phyloP scores from a whole-genome alignment of 345 rosid genomes.

The Syzygium oleosum region DNA sequence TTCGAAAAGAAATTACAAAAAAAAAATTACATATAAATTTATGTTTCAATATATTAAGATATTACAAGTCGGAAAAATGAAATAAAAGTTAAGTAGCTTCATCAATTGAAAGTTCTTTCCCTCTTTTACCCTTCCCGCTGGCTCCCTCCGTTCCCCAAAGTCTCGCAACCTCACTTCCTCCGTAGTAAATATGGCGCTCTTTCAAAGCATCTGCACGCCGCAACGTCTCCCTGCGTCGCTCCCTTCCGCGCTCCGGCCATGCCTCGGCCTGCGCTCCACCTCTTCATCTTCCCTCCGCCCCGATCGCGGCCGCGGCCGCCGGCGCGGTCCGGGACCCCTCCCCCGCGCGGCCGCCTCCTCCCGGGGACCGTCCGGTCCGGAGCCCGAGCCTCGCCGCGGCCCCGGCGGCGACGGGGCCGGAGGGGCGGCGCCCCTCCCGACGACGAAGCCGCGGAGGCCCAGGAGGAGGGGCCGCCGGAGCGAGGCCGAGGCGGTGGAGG shows the following conservation, averaged over 20 bases:
- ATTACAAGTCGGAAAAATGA: too few relatives aligned
- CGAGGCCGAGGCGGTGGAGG: conserved; percentile 82
- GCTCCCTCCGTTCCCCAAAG: background rate
- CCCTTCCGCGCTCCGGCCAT: background rate
- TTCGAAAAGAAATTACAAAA: too few relatives aligned
- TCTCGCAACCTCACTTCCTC: background rate
- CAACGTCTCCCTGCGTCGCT: background rate
- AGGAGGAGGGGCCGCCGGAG: conserved; percentile 71
- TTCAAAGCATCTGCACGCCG: background rate
- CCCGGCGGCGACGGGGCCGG: conserved; percentile 8
- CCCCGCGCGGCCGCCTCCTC: conserved; percentile 19
- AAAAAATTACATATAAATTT: too few relatives aligned
- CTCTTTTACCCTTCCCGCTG: background rate
- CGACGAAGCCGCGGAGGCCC: conserved; percentile 42
- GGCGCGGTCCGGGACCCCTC: background rate
- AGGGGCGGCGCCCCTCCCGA: conserved; percentile 17
- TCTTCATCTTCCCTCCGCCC: background rate
- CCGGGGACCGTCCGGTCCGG: conserved; percentile 19
- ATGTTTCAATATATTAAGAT: too few relatives aligned
- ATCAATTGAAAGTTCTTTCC: background rate
- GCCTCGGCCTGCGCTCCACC: background rate
- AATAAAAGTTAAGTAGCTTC: too few relatives aligned
- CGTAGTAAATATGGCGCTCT: background rate
- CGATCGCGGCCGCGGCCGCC: background rate
- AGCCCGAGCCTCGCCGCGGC: conserved; percentile 22